Evolutionary conservation across 2,329 filamentous ascomycete genomes (phyloP), one percentile per base, ranked within the genome.

Genomic region (Thielaviopsis euricoi): DNA sequence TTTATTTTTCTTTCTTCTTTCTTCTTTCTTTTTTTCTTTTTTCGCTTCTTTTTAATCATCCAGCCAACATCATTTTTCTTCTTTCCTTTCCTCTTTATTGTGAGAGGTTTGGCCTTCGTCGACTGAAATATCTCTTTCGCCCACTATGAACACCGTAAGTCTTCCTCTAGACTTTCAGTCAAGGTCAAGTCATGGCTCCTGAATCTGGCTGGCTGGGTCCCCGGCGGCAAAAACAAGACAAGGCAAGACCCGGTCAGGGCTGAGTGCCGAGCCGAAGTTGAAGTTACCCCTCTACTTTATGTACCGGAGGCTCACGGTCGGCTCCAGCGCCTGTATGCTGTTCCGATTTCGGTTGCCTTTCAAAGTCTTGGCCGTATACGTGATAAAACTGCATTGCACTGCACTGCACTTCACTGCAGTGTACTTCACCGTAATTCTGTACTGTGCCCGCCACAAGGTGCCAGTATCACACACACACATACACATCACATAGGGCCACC

Each of bases 131-230:
- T 21, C 43, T 21, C 43, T 48, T 46, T 43, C 21, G 48, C 33
- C 62, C 63, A 71, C 64, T 33, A 80, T 81, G 78, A 80, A 81
- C 65, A 81, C 76, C 55, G 78, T 80, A 69, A 68, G 76, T 67
- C 40, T 50, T 58, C 26, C 17, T 50, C 33, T 6, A 17, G 50
- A n/a, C 25, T 40, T 40, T 49, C 17, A 6, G 25, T 12, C 53
- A 15, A 13, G 19, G 21, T 40, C 33, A 17, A 6, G 25, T 12
- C 53, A 15, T 19, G 19, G 21, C 29, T 53, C 15, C 22, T 29
- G 7, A n/a, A 21, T 15, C n/a, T 43, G 37, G 17, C n/a, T 4
- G 37, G 4, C 37, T 43, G 17, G 17, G 37, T 33, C 29, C 3
- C 29, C 7, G 29, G 29, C 4, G 9, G 25, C 4, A 4, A 26